These are phyloP conservation scores for Trametes maxima DNA, from an alignment of 768 basidiomycete genomes.

Conservation along the genomic window DNA sequence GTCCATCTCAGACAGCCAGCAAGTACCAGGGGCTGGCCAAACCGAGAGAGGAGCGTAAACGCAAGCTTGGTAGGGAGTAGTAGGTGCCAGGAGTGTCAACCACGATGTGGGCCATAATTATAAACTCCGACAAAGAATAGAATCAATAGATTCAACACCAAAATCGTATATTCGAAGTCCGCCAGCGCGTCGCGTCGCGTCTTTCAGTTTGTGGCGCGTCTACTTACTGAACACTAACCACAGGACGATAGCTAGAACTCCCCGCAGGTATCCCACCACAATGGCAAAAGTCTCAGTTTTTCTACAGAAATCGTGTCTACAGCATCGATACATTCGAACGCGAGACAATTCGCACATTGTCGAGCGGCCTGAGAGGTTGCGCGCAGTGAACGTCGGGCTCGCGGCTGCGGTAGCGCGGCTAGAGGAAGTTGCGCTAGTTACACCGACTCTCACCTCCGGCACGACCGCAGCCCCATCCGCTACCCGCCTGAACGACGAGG, in stretches of 20 bases:
- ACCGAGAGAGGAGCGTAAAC: too few species aligned
- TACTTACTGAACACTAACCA: neutral
- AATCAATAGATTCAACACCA: too few species aligned
- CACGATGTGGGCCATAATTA: neutral
- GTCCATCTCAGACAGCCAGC: neutral
- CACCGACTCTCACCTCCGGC: neutral
- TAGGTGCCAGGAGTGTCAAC: too few species aligned
- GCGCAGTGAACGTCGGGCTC: slow-evolving; percentile 81
- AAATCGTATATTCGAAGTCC: neutral
- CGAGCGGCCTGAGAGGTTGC: slow-evolving; percentile 89
- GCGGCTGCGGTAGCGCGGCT: slow-evolving; percentile 77
- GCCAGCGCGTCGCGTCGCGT: slow-evolving; percentile 2
- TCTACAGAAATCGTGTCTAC: slow-evolving; percentile 72
- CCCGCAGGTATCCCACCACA: neutral
- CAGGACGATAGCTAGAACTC: neutral
- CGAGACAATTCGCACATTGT: slow-evolving; percentile 74
- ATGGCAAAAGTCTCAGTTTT: slow-evolving; percentile 33
- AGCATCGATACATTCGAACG: slow-evolving; percentile 79
- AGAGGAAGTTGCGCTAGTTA: slow-evolving; percentile 38
- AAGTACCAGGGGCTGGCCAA: too few species aligned
- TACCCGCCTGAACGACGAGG: slow-evolving; percentile 19
- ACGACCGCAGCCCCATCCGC: neutral
- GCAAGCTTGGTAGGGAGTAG: neutral
- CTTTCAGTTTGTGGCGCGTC: too few species aligned
- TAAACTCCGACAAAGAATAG: neutral